Base-by-base conservation (phyloP, 176 grass and related monocot genomes). In the Carex cristatella region DNA sequence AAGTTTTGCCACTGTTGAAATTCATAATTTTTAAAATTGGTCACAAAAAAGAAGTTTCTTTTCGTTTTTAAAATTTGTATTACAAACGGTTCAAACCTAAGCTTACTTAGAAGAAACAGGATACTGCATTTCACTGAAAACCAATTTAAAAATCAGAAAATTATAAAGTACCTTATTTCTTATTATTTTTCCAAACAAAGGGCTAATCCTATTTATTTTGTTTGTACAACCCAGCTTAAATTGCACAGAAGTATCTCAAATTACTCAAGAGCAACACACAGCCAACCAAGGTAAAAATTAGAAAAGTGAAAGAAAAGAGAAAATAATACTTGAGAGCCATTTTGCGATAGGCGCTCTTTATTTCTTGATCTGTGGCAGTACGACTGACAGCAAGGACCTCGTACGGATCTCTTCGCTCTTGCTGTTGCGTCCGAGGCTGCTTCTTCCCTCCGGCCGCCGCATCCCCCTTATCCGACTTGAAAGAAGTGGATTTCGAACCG, bases 331-430 rank as follows among this genome's bases (percentile, higher is more conserved):
- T 99, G 87, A 99, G 96, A 79, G 96, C 96, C 93, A 99, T 94
- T 87, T 88, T 91, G 33, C 96, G 93, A 85, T 95, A 99, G 15
- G 91, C 96, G 61, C 90, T 94, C 86, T 99, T 99, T 84, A 99
- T 95, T 78, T 99, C 90, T 90, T 95, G 93, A 78, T 99, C 96
- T 28, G 96, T 92, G 80, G 97, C 97, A 88, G 84, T 83, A 55
- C 90, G 93, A 18, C 70, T 84, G 65, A 99, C 90, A 9, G 93
- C 91, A 79, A 99, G 97, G 63, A 96, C 97, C 76, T 99, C 97
- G 66, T 99, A 99, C 37, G 91, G 97, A 84, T 99, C 97, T 84
- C 87, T 90, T 61, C 93, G 90, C 81, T 91, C 93, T 77, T 60
- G 84, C 32, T 79, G 88, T 83, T 66, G 85, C 75, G 61, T 8